A percentile compares a stretch with the other conserved stretches of the same genome.
phyloP scores from a whole-genome alignment of 148 eudicot species.

The Selenicereus undatus region DNA sequence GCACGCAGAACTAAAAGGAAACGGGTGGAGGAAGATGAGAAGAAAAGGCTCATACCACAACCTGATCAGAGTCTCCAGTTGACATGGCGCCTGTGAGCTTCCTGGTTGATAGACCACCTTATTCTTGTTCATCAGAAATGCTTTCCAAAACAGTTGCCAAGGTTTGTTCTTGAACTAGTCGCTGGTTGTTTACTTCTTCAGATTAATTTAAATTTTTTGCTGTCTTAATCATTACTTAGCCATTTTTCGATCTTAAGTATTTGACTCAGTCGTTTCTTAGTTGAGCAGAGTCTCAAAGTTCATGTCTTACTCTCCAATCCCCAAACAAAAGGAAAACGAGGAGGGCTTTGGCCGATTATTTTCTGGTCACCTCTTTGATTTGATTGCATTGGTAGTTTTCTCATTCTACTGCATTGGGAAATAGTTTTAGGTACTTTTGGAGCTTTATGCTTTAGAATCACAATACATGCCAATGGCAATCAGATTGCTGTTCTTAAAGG shows the following conservation, averaged over 20 bases:
- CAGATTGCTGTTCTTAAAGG: not conserved
- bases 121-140: not conserved
- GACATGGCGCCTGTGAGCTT: slow-evolving; percentile 30
- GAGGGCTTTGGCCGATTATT: not conserved
- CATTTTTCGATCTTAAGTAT: not conserved
- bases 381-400: not conserved
- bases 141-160: not conserved
- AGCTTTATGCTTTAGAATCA: not conserved
- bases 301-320: not conserved
- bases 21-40: not conserved
- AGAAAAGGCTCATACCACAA: slow-evolving; percentile 30
- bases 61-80: slow-evolving; percentile 31
- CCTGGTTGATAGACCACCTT: not conserved
- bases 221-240: not conserved
- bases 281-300: slow-evolving; percentile 11
- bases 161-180: slow-evolving; percentile 21
- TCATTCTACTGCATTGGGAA: not conserved
- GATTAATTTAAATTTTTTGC: not conserved
- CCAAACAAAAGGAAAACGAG: not conserved
- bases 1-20: not conserved
- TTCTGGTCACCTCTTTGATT: not conserved
- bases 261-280: slow-evolving; percentile 17
- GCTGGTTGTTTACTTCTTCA: slow-evolving; percentile 10
- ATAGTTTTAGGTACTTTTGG: not conserved
- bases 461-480: not conserved